Evolutionary conservation across 169 alveolate species (phyloP).

Genomic region (Cryptosporidium meleagridis): DNA sequence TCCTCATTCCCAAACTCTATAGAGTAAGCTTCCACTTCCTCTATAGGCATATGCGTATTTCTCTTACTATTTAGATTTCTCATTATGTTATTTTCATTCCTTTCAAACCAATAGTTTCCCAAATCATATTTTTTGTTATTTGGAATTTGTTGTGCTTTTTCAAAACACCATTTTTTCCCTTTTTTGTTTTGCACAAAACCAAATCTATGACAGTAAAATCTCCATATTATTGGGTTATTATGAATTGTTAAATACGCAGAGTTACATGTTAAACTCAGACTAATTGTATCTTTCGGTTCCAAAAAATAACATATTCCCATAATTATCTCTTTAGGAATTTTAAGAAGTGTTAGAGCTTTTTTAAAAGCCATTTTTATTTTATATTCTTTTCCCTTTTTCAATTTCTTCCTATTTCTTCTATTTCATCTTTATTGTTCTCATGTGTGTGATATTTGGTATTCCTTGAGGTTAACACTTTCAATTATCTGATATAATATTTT

Average conservation of each 20-base stretch:
- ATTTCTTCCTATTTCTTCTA: not conserved
- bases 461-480: not conserved
- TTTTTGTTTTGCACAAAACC: constrained; percentile 61
- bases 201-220: constrained; percentile 53
- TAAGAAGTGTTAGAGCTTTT: not conserved
- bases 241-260: constrained; percentile 12
- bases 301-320: constrained; percentile 33
- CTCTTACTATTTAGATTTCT: not conserved
- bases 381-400: not conserved
- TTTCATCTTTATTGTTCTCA: not conserved
- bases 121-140: not conserved
- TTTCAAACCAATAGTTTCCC: not conserved
- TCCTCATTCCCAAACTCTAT: constrained; percentile 36
- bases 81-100: not conserved
- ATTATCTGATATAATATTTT: too few species aligned
- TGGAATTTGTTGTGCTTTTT: not conserved
- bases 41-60: constrained; percentile 28
- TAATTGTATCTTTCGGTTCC: constrained; percentile 28
- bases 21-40: constrained; percentile 40
- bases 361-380: not conserved
- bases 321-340: constrained; percentile 45
- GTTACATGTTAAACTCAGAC: constrained; percentile 30
- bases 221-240: constrained; percentile 63
- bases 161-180: constrained; percentile 27
- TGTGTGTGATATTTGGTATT: not conserved